Evolutionary conservation across 2,329 filamentous ascomycete genomes (phyloP), one percentile per base, ranked within the genome.

Genomic region (Colletotrichum tanaceti): DNA sequence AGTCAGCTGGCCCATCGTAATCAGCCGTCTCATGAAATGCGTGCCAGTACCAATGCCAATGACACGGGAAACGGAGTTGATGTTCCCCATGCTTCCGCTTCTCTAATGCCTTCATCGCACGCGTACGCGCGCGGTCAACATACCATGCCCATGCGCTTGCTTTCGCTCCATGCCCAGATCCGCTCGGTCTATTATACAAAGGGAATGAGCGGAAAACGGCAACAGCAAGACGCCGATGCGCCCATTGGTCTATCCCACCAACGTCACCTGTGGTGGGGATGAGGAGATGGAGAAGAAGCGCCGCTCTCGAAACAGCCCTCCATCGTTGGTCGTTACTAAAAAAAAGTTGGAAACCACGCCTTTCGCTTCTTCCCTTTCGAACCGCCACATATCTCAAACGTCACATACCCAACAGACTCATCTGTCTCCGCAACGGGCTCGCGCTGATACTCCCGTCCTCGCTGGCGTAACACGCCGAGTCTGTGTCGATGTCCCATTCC

Each of bases 401-500:
- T 73, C 63, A 89, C 84, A 90, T 85, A 67, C 89, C 90, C 72
- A 93, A 77, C 73, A 93, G 81, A 77, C 90, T 92, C 90, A 93
- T 91, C 77, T 93, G 90, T 72, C 90, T 84, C 73, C 89, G 84
- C 72, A 93, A 81, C 5, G 91, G 91, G 74, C 90, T 92, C 14
- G 89, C 88, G 58, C 86, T 85, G 58, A 82, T 87, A 74, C 89
- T 91, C 59, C 88, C 90, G 70, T 93, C 91, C 77, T 94, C 91
- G 74, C 91, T 93, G 43, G 88, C 86, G 76, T 90, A 89, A 76
- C 85, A 90, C 44, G 86, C 89, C 54, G 87, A 90, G 73, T 97
- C 95, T 38, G 96, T 95, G 78, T 98, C 96, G 73, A 99, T 98
- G 76, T 99, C 96, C 90, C 96, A 98, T 70, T 92, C 89, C 6